These are phyloP conservation scores for Colletotrichum orbiculare DNA, from an alignment of 2,329 filamentous ascomycete species.

Conservation along the genomic window DNA sequence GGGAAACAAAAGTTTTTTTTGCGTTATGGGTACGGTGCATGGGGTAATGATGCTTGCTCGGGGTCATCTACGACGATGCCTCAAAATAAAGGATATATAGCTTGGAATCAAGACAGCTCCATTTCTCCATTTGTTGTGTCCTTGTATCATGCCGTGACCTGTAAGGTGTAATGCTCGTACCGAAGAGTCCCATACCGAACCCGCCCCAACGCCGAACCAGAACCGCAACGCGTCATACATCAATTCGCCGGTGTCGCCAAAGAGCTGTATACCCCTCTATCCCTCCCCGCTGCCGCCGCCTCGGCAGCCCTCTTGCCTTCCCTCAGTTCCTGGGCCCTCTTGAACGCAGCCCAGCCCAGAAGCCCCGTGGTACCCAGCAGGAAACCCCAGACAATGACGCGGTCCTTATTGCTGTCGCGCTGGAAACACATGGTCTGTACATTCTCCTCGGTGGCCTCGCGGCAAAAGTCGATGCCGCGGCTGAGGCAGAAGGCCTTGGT, in stretches of 20 bases:
- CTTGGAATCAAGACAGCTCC: constrained; percentile 18
- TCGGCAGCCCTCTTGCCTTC: constrained; percentile 40
- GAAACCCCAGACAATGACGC: constrained; percentile 74
- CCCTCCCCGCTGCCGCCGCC: constrained; percentile 17
- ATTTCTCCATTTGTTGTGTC: constrained; percentile 6
- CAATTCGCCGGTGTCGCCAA: constrained; percentile 14
- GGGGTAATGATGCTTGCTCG: constrained; percentile 25
- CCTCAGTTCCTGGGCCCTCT: constrained; percentile 57
- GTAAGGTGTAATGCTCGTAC: no score
- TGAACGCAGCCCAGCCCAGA: constrained; percentile 68
- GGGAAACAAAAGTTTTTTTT: constrained; percentile 17
- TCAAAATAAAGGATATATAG: constrained; percentile 1
- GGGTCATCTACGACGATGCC: background rate
- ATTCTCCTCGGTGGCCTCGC: constrained; percentile 69
- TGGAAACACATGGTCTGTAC: constrained; percentile 74
- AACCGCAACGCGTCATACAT: background rate
- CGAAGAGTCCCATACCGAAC: no score
- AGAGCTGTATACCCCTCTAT: constrained; percentile 34
- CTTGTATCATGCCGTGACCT: background rate
- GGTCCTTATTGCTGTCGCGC: constrained; percentile 74
- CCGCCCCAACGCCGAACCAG: no score
- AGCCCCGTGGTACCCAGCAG: constrained; percentile 68
- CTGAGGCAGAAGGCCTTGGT: constrained; percentile 73
- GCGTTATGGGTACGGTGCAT: constrained; percentile 22
- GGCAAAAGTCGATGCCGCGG: constrained; percentile 71